A percentile compares a stretch with the other conserved stretches of the same genome.
Conservation (phyloP, 2,329 filamentous ascomycete genomes). For the Beauveria australis region DNA sequence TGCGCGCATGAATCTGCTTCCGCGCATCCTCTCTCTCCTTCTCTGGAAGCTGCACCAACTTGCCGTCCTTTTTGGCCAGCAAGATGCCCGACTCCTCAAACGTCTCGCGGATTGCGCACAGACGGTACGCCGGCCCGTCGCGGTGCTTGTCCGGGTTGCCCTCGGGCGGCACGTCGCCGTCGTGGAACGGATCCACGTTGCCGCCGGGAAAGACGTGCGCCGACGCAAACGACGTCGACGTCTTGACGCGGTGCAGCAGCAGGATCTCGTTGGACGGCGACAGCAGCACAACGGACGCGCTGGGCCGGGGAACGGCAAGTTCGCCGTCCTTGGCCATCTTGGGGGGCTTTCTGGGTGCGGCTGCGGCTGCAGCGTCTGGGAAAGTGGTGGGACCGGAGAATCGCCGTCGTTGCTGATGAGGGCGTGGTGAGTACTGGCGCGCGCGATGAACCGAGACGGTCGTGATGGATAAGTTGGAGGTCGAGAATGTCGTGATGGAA, state of each 20-base stretch:
- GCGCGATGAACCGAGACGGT: not conserved
- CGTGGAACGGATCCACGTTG: constrained; percentile 68
- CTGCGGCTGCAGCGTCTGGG: not conserved
- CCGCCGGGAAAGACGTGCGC: constrained; percentile 96
- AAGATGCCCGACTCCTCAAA: constrained; percentile 94
- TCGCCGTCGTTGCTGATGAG: not conserved
- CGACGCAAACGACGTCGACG: constrained; percentile 75
- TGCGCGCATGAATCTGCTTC: constrained; percentile 57
- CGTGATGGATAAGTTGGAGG: not conserved
- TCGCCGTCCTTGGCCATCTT: constrained; percentile 16
- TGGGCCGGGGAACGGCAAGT: constrained; percentile 47
- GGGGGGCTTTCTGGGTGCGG: not conserved
- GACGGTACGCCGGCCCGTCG: constrained; percentile 67
- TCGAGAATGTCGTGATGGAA: too few species aligned
- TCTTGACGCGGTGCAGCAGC: constrained; percentile 76
- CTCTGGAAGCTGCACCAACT: constrained; percentile 53
- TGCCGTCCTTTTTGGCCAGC: constrained; percentile 50
- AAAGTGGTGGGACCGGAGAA: not conserved
- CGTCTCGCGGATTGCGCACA: constrained; percentile 79
- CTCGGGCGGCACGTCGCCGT: constrained; percentile 47
- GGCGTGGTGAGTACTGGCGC: not conserved
- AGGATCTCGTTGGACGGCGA: constrained; percentile 83
- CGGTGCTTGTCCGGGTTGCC: constrained; percentile 51
- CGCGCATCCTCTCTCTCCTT: constrained; percentile 57
- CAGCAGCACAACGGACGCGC: constrained; percentile 72